A percentile compares a stretch with the other conserved stretches of the same genome.
These are phyloP conservation scores for Chlorella sp. DNA, from an alignment of 139 green algal genomes.

Conservation along the genomic window DNA sequence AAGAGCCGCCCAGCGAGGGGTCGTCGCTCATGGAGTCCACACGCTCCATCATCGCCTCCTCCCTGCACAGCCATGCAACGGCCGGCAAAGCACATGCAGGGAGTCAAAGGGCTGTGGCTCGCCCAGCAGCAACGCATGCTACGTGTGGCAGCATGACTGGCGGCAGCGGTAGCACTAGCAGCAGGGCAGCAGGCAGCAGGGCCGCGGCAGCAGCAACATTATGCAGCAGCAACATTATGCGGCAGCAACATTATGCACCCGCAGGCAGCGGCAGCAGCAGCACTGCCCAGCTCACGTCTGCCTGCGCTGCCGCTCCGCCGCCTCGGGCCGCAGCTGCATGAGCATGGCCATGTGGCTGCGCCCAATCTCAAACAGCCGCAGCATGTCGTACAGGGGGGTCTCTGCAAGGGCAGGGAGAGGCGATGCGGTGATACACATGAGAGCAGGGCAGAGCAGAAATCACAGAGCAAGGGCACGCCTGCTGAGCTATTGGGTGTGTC, in stretches of 20 bases:
- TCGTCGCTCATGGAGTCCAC: conserved; percentile 27
- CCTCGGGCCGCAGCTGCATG: conserved; percentile 49
- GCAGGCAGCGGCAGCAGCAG: background rate
- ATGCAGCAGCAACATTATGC: no score
- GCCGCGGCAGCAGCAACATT: no score
- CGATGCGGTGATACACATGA: no score
- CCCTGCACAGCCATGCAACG: conserved; percentile 14
- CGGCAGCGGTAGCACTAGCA: no score
- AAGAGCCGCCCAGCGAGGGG: background rate
- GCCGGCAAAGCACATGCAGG: no score
- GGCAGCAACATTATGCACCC: no score
- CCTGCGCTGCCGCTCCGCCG: background rate
- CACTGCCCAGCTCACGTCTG: background rate
- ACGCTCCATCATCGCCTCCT: conserved; percentile 2
- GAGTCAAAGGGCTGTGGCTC: no score
- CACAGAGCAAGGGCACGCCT: no score
- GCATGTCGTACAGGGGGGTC: conserved; percentile 88
- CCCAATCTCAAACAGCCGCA: conserved; percentile 93
- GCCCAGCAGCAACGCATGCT: no score
- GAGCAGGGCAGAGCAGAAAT: no score
- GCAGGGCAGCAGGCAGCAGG: no score
- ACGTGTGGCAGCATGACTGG: no score
- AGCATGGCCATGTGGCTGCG: conserved; percentile 92
- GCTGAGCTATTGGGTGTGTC: background rate
- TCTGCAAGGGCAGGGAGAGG: conserved; percentile 24